Base-by-base conservation (phyloP, 768 basidiomycete species). In the Amanita polypyramis region DNA sequence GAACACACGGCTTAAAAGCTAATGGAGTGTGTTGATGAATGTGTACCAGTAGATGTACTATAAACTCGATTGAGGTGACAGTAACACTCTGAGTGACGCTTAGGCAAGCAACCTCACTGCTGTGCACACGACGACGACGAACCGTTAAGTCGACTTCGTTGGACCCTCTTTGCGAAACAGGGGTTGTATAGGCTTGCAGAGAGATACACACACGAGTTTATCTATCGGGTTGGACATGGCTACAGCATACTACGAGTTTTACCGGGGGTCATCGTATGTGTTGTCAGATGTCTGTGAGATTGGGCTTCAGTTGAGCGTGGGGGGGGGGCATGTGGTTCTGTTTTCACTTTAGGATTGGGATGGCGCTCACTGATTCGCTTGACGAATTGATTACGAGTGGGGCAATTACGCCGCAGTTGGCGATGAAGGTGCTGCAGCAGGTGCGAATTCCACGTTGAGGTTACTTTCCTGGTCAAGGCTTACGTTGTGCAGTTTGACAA, bases 371-470 rank as follows among this genome's bases (percentile, higher is more conserved):
- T 11, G 96, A 99, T 71, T 93, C 95, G 55, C 79, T 99, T 57
- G 96, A 99, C 69, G 95, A 98, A 68, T 79, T 99, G 55, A 97
- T 99, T 58, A 95, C 93, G 39, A 87, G 85, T 60, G 95, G 95
- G 2, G 82, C 89, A 43, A 99, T 99, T 58, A 95, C 93, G 15
- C 95, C 95, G 10, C 95, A 98, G 68, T 65, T 98, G 56, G 96
- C 95, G n/a, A 91, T 97, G 85, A 90, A 95, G 66, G 91, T 96
- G n/a, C 67, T 98, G 50, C 85, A 87, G 61, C 95, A 97, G 88
- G 95, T 96, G 27, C 38, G 39, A 17, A 27, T 32, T 19, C 27
- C 29, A 11, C 25, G 9, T 36, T 15, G 11, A 1, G n/a, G n/a
- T n/a, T n/a, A n/a, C n/a, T n/a, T n/a, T n/a, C n/a, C n/a, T n/a